Base-by-base conservation (phyloP, 805 yeast species). In the Yamadazyma kitorensis region DNA sequence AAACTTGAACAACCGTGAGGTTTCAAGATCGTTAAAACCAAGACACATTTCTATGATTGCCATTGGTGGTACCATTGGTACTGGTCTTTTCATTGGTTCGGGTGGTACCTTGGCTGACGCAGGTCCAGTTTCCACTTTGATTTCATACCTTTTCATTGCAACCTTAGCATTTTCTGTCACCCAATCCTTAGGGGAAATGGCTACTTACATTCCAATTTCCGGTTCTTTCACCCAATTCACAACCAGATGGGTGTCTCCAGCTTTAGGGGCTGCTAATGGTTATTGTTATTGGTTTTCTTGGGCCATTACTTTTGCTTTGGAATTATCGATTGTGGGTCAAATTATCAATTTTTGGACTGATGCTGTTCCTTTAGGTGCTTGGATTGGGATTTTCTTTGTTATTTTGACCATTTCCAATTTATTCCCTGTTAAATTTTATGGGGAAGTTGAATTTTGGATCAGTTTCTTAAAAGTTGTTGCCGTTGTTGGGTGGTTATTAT, bases 131-230 rank as follows among this genome's bases (percentile, higher is more conserved):
- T 75, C 76, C 33, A 63, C 85, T 4, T 57, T 83, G 17, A 76
- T 83, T 30, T 72, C 86, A 2, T 83, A 77, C 48, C 31, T 77
- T 12, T 80, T 80, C 55, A 79, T 82, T 71, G 86, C 82, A 23
- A 55, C 82, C 2, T 51, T 83, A 29, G 86, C 80, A 0, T 80
- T 67, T 49, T 70, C 75, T 10, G 84, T 82, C 33, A 77, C 85
- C 14, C 88, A 82, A 52, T 72, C 82, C 3, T 61, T 83, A 37
- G 89, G 88, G 49, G 91, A 83, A 57, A 80, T 83, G 89, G 87
- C 88, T 32, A 82, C 88, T 7, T 79, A 72, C 44, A 78, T 82
- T 12, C 89, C 89, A 6, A 74, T 80, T 26, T 64, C 81, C 4
- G 80, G 80, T 36, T 79, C 86, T 0, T 80, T 82, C 58, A 74